Evolutionary conservation across 2,329 filamentous ascomycete species (phyloP), one percentile per base, ranked within the genome.

Genomic region (Pseudopithomyces chartarum): DNA sequence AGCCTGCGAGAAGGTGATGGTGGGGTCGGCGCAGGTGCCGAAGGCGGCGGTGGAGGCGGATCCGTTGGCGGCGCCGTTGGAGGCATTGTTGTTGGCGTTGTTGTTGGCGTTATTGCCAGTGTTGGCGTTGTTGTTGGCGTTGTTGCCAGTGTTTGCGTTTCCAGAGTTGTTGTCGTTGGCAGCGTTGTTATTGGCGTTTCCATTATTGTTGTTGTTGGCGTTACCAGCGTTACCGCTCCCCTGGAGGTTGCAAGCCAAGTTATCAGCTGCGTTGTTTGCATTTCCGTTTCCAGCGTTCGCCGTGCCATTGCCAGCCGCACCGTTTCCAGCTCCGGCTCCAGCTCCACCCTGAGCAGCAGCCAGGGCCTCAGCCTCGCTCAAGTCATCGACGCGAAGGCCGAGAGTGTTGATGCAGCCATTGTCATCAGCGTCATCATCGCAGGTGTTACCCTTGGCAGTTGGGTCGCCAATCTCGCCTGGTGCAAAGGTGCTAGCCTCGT

Each of bases 401-500:
- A 81, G 69, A 6, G 78, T 78, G 66, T 84, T 85, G 67, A 86
- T 86, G 66, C 84, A 86, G 7, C 84, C 84, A 3, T 74, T 73
- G 2, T 75, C 66, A 56, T 85, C 81, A 45, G 81, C 69, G 2
- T 62, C 70, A 17, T 75, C 76, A 58, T 86, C 78, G 50, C 84
- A 86, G 29, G 79, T 80, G 65, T 85, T 85, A 19, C 85, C 85
- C 20, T 67, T 69, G 22, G 62, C 81, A 49, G 82, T 84, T n/a
- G 67, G 62, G 60, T 81, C 82, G 65, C 80, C 76, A 66, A 86
- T 77, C 61, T 82, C 62, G 50, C 87, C 87, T 15, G 87, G 84
- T 5, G 80, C 81, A 67, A 90, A 90, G 5, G 87, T 90, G 53
- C 85, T 86, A 29, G 81, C 80, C 60, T 85, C 76, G 48, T 89